Conservation (phyloP, 352 stramenopile genomes). For the Phytophthora boehmeriae region DNA sequence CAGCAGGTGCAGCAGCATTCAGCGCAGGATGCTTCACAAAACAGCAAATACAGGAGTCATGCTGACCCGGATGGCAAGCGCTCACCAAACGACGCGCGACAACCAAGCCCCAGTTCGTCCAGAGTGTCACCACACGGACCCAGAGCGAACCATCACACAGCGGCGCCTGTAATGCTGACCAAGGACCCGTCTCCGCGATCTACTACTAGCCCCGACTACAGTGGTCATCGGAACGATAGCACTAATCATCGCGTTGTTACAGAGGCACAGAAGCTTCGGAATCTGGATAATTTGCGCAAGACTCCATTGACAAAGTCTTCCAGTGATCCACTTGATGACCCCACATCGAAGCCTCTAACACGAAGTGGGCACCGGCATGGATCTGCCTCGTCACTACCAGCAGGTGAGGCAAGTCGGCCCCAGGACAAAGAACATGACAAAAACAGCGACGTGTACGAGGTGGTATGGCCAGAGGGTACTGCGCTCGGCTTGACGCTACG, state of each 20-base stretch:
- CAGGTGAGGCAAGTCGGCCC: constrained; percentile 19
- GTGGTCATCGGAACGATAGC: constrained; percentile 32
- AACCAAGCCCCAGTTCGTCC: constrained; percentile 21
- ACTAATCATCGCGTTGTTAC: constrained; percentile 22
- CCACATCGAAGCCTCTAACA: constrained; percentile 48
- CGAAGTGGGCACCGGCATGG: constrained; percentile 37
- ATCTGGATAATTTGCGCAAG: constrained; percentile 52
- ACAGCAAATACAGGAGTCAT: constrained; percentile 30
- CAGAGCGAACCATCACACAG: constrained; percentile 20
- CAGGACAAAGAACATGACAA: constrained; percentile 40
- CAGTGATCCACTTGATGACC: constrained; percentile 43
- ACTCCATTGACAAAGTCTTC: constrained; percentile 42
- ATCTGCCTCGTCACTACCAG: constrained; percentile 19
- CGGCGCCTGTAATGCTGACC: constrained; percentile 23
- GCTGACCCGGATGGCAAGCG: constrained; percentile 51
- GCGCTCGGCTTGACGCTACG: constrained; percentile 70
- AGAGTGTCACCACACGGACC: constrained; percentile 25
- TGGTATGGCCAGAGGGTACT: constrained; percentile 72
- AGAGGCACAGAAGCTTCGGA: constrained; percentile 47
- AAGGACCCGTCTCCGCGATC: constrained; percentile 29
- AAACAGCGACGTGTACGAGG: constrained; percentile 69
- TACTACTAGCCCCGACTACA: constrained; percentile 23
- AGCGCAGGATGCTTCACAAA: constrained; percentile 22
- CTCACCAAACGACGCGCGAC: constrained; percentile 32
- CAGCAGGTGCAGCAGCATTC: constrained; percentile 19